Conservation (phyloP, 805 yeast genomes). For the Yarrowia divulgata region DNA sequence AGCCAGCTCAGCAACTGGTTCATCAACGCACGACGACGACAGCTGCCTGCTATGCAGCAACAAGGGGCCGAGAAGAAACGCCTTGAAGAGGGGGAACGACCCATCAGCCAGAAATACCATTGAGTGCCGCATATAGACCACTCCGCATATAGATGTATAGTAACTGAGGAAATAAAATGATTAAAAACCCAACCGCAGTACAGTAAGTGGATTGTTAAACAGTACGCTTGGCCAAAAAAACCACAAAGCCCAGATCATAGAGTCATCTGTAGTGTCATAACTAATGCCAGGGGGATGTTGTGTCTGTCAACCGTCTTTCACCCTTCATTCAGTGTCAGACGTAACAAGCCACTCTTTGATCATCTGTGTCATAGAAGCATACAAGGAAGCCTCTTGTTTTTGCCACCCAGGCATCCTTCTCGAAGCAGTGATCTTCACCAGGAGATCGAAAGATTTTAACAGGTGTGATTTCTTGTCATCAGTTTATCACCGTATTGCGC, state of each 20-base stretch:
- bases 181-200: background rate
- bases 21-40: constrained; percentile 82
- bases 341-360: background rate
- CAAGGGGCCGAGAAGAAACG: constrained; percentile 37
- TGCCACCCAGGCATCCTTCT: constrained; percentile 1
- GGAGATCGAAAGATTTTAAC: background rate
- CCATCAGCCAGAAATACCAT: constrained; percentile 28
- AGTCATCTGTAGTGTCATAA: background rate
- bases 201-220: no score
- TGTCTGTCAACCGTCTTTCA: constrained; percentile 14
- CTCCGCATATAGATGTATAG: constrained; percentile 38
- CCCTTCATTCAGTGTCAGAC: background rate
- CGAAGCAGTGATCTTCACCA: background rate
- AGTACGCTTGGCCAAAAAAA: background rate
- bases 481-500: background rate
- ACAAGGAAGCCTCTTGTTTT: background rate
- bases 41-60: constrained; percentile 54
- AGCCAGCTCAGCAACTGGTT: constrained; percentile 89
- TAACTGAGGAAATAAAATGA: constrained; percentile 29
- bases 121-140: constrained; percentile 39
- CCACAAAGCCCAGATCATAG: background rate
- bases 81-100: constrained; percentile 28
- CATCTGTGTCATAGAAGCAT: background rate
- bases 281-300: constrained; percentile 8
- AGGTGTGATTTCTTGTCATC: background rate